A percentile compares a stretch with the other conserved stretches of the same genome.
Evolutionary conservation across 257 asterid genomes (phyloP).

Genomic region (Thymus quinquecostatus): DNA sequence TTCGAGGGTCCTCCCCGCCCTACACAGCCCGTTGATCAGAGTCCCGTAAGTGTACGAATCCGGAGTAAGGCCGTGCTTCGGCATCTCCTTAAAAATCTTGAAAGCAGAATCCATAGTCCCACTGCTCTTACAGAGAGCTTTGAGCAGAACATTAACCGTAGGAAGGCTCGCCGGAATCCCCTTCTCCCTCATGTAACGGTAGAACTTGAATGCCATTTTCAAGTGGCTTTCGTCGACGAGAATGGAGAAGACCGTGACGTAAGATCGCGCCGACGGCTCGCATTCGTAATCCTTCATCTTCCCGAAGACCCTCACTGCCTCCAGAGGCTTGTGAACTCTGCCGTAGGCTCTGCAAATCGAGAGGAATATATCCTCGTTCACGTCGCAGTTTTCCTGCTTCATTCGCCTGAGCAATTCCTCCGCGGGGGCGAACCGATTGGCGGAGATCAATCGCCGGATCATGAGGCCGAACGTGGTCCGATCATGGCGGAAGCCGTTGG

Average conservation of each 20-base stretch:
- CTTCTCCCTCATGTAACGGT: slow-evolving; percentile 69
- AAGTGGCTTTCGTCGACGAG: slow-evolving; percentile 83
- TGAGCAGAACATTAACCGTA: slow-evolving; percentile 73
- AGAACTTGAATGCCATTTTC: slow-evolving; percentile 78
- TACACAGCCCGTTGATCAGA: slow-evolving; percentile 83
- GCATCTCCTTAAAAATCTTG: slow-evolving; percentile 75
- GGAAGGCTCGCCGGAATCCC: slow-evolving; percentile 70
- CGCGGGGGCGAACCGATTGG: slow-evolving; percentile 62
- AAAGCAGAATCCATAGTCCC: slow-evolving; percentile 78
- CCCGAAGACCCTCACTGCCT: slow-evolving; percentile 65
- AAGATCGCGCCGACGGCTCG: slow-evolving; percentile 70
- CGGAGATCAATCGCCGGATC: slow-evolving; percentile 67
- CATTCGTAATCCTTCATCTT: slow-evolving; percentile 73
- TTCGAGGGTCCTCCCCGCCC: slow-evolving; percentile 62
- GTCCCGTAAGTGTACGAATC: slow-evolving; percentile 93
- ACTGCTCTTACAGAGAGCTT: slow-evolving; percentile 78
- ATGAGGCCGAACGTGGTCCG: slow-evolving; percentile 58
- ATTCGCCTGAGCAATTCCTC: slow-evolving; percentile 74
- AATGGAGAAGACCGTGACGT: slow-evolving; percentile 69
- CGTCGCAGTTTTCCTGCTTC: slow-evolving; percentile 67
- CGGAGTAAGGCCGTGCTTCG: slow-evolving; percentile 65
- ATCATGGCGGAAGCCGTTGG: slow-evolving; percentile 75
- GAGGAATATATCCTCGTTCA: slow-evolving; percentile 67
- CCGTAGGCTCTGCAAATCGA: slow-evolving; percentile 73
- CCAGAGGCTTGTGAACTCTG: slow-evolving; percentile 87